Evolutionary conservation across 129 eudicot genomes (phyloP), one percentile per base, ranked within the genome.

Genomic region (Lactuca sativa): DNA sequence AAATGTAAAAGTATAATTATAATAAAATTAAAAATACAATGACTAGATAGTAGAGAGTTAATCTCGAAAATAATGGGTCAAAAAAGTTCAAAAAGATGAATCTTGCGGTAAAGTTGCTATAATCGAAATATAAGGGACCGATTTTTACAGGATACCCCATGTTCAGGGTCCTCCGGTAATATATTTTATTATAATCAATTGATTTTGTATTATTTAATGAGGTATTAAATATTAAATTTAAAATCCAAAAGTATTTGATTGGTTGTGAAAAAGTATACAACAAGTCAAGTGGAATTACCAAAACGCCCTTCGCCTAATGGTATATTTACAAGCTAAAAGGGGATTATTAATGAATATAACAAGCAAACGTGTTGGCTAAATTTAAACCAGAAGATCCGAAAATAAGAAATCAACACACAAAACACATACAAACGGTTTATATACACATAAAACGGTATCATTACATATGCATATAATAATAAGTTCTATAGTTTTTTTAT

Each of bases 291-390:
- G 0, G 6, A 68, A 53, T 69, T 61, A 76, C 81, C 21, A 61
- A 15, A 0, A 2, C 13, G 49, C 71, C 81, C 81, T 36, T 16
- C 3, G 8, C 32, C 21, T 47, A 40, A 18, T 33, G 18, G 30
- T 75, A 48, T 4, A 75, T 25, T 74, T 64, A 32, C 78, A 41
- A 41, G 6, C 40, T 55, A 11, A 43, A 43, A 53, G 43, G 64
- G 44, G 30, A 25, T 25, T 25, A 15, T 47, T 40, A 15, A 63
- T 40, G 58, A 54, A 36, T 49, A 64, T 32, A 17, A 44, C 59
- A 71, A 71, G 67, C 77, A 60, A 61, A 49, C 77, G 62, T 53
- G 54, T 71, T 71, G 76, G 76, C 68, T 8, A 47, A 71, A 71
- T 47, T 60, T 25, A 31, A 15, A 13, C 77, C 63, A 38, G 51